Percentiles rank a stretch among this genome's conserved stretches.
phyloP scores from a whole-genome alignment of 2,329 filamentous ascomycete genomes.

The Aspergillus ibericus region DNA sequence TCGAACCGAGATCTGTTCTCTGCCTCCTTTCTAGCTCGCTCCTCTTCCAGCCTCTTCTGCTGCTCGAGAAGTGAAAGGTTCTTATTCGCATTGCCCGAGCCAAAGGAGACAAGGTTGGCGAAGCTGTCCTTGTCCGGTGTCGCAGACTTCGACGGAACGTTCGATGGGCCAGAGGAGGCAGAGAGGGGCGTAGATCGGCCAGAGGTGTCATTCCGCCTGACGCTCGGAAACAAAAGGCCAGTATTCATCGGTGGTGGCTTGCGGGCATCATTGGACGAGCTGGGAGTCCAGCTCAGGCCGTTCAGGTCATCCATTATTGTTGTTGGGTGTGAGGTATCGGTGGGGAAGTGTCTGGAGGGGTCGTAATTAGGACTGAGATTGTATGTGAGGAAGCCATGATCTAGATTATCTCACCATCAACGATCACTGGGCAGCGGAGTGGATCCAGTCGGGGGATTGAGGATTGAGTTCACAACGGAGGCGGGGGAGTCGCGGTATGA shows the following conservation, averaged over 20 bases:
- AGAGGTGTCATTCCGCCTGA: slow-evolving; percentile 41
- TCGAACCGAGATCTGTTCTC: slow-evolving; percentile 71
- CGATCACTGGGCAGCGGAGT: slow-evolving; percentile 8
- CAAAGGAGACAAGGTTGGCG: slow-evolving; percentile 64
- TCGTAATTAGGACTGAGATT: slow-evolving; percentile 22
- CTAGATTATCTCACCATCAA: slow-evolving; percentile 19
- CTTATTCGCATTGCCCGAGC: slow-evolving; percentile 50
- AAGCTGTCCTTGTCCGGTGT: slow-evolving; percentile 56
- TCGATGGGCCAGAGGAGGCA: slow-evolving; percentile 30
- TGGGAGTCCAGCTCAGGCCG: slow-evolving; percentile 47
- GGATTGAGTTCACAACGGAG: neutral
- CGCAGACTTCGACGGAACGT: slow-evolving; percentile 41
- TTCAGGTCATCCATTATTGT: slow-evolving; percentile 49
- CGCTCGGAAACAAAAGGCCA: slow-evolving; percentile 34
- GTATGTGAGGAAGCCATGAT: slow-evolving; percentile 19
- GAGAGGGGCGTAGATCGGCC: slow-evolving; percentile 47
- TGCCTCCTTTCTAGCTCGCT: slow-evolving; percentile 71
- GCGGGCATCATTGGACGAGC: slow-evolving; percentile 30
- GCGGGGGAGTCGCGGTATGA: neutral
- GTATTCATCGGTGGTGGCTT: slow-evolving; percentile 42
- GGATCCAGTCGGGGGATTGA: slow-evolving; percentile 4
- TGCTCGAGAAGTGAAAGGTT: slow-evolving; percentile 69
- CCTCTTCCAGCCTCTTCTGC: slow-evolving; percentile 71
- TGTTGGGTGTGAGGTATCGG: slow-evolving; percentile 11
- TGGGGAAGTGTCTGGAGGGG: slow-evolving; percentile 21